Evolutionary conservation across 345 rosid species (phyloP).

Genomic region (Crucihimalaya himalaica): DNA sequence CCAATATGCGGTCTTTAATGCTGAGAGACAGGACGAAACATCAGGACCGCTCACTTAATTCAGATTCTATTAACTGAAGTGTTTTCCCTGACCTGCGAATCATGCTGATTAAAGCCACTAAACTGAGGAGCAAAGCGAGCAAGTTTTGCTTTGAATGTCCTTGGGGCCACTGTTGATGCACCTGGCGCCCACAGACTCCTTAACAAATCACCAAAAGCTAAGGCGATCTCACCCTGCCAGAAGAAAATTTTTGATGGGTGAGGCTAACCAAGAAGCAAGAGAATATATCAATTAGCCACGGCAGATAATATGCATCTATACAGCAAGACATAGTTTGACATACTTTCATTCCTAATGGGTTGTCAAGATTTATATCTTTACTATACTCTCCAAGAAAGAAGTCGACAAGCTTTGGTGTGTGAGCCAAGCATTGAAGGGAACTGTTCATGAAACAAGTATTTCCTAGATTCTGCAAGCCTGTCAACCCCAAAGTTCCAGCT

Average conservation of each 20-base stretch:
- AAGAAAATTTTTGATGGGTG: constrained; percentile 21
- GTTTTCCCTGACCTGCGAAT: constrained; percentile 83
- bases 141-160: constrained; percentile 90
- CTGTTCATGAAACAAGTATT: constrained; percentile 99
- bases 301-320: constrained; percentile 10
- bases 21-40: constrained; percentile 20
- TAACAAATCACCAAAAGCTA: constrained; percentile 89
- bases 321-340: constrained; percentile 35
- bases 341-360: constrained; percentile 97
- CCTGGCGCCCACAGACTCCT: constrained; percentile 96
- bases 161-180: constrained; percentile 80
- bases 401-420: constrained; percentile 96
- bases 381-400: constrained; percentile 90
- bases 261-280: constrained; percentile 22
- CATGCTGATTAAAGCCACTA: constrained; percentile 97
- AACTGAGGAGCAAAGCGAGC: constrained; percentile 97
- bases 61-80: constrained; percentile 31
- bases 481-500: constrained; percentile 90
- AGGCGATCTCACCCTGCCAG: constrained; percentile 90
- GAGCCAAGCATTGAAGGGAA: constrained; percentile 93
- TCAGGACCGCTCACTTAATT: constrained; percentile 36
- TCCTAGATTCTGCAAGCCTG: constrained; percentile 97
- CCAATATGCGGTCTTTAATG: constrained; percentile 18
- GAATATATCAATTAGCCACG: constrained; percentile 5
- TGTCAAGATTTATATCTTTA: constrained; percentile 81